Base-by-base conservation (phyloP, 768 basidiomycete genomes). In the Fibroporia radiculosa region DNA sequence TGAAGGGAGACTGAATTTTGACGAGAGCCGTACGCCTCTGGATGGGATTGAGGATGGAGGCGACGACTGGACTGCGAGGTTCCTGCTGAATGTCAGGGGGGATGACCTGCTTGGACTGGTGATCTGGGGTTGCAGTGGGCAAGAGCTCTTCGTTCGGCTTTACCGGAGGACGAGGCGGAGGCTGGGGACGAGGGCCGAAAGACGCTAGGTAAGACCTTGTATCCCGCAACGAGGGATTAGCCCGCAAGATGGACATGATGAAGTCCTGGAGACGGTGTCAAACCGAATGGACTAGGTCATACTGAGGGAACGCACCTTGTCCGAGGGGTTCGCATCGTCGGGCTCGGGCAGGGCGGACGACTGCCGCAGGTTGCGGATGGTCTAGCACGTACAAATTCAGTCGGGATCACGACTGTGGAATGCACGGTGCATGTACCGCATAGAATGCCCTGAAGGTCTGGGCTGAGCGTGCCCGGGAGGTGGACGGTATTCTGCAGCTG, bases 1-100 rank as follows among this genome's bases (percentile, higher is more conserved):
- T 85, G 60, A 98, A 98, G 2, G 96, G 96, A 8, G 93, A 92
- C 62, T 98, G 96, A 2, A 98, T 69, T 66, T 98, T 98, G 55
- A 99, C 93, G 13, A 99, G 79, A 4, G 93, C 92, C 1, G 96
- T 95, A 42, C 90, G 84, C 34, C 81, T 76, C 46, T 80, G 69
- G 42, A 88, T 77, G 5, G 93, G 93, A 57, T 93, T 72, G n/a
- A 93, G 71, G 53, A 87, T 82, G n/a, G 82, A 81, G 5, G 78
- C 73, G 48, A 85, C 66, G 53, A 84, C 69, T 6, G 73, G 76
- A 48, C 68, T 80, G 6, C 72, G 69, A 1, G 63, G 38, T 50
- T 71, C 69, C 7, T 66, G 56, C 27, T 63, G 45, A 53, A 60
- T 53, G 39, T 61, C 56, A n/a, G 67, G 56, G 60, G 65, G 55